A percentile compares a stretch with the other conserved stretches of the same genome.
These are phyloP conservation scores for Suillus tomentosus DNA, from an alignment of 768 basidiomycete species.

Conservation along the genomic window DNA sequence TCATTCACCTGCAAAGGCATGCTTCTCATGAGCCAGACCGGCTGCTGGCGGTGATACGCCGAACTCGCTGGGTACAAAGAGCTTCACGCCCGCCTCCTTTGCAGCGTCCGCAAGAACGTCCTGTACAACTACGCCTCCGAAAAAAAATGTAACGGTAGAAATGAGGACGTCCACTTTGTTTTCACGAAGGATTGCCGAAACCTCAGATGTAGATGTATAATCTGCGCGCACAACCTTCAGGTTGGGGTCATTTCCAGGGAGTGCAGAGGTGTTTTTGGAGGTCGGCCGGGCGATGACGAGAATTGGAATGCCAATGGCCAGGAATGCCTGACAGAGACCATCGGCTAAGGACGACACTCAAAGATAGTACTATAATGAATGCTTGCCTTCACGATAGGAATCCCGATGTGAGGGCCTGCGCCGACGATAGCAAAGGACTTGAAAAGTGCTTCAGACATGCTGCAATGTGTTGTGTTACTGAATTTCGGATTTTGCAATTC, in stretches of 20 bases:
- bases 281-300: constrained; percentile 14
- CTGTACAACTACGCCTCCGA: constrained; percentile 21
- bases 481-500: constrained; percentile 7
- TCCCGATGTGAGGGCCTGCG: constrained; percentile 12
- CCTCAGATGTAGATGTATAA: background rate
- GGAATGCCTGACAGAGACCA: constrained; percentile 8
- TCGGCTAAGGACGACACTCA: background rate
- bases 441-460: constrained; percentile 12
- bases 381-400: constrained; percentile 17
- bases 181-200: constrained; percentile 6
- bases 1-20: constrained; percentile 7
- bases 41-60: constrained; percentile 17
- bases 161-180: constrained; percentile 14
- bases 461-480: background rate
- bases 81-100: constrained; percentile 29
- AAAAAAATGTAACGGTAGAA: constrained; percentile 2
- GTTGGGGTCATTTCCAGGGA: background rate
- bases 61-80: constrained; percentile 35
- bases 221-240: constrained; percentile 3
- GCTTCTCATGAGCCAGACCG: background rate
- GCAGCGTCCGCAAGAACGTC: constrained; percentile 8
- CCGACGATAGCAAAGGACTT: constrained; percentile 15
- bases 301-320: constrained; percentile 9
- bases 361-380: background rate
- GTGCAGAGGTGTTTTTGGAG: constrained; percentile 1